These are phyloP conservation scores for Xylariales sp. DNA, from an alignment of 2,329 filamentous ascomycete species.

Conservation along the genomic window DNA sequence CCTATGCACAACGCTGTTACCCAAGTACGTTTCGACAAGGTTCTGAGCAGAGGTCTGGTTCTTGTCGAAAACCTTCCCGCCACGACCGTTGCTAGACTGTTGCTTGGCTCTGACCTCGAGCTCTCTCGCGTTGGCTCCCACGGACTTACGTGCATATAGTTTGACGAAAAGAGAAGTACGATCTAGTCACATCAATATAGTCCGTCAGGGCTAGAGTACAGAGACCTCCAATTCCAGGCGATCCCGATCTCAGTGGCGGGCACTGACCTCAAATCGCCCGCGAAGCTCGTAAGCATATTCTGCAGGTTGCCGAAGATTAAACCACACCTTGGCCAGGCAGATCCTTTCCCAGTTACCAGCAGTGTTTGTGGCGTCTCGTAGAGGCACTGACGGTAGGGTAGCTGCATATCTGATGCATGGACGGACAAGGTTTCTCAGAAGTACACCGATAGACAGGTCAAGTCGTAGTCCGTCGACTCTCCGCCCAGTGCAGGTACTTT, in stretches of 20 bases:
- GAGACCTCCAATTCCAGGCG: too few species aligned
- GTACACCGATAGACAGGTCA: constrained; percentile 12
- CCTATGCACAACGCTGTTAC: not conserved
- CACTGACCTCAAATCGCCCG: constrained; percentile 25
- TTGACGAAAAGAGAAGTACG: not conserved
- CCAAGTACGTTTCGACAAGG: not conserved
- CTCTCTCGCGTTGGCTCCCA: not conserved
- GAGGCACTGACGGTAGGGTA: constrained; percentile 41
- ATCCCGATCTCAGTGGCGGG: constrained; percentile 24
- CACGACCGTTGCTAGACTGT: constrained; percentile 1
- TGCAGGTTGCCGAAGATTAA: constrained; percentile 37
- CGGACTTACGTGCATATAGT: not conserved
- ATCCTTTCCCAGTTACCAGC: constrained; percentile 35
- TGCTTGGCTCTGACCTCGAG: not conserved
- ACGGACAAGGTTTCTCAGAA: constrained; percentile 27
- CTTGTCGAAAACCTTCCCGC: constrained; percentile 17
- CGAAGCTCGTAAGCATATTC: constrained; percentile 27
- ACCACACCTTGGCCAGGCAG: constrained; percentile 29
- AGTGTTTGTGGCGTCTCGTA: constrained; percentile 44
- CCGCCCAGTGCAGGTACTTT: not conserved
- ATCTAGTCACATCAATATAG: not conserved
- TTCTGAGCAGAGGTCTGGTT: constrained; percentile 16
- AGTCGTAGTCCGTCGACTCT: not conserved
- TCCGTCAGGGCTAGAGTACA: too few species aligned
- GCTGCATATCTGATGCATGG: constrained; percentile 43